phyloP scores from a whole-genome alignment of 2,329 filamentous ascomycete species.

The Fusarium sp. region DNA sequence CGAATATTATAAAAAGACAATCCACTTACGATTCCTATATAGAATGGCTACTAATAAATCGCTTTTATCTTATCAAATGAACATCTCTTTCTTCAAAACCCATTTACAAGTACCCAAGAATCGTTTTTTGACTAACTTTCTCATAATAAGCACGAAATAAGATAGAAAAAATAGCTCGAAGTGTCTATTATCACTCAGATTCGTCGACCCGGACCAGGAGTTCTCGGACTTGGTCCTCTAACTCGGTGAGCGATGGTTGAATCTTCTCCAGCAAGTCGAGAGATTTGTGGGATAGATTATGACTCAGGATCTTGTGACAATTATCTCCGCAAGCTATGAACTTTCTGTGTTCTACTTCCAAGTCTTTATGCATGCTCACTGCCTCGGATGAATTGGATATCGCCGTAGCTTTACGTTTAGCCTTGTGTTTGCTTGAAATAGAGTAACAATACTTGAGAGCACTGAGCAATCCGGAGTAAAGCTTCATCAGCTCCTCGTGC shows the following conservation, averaged over 20 bases:
- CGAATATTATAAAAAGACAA: too few species aligned
- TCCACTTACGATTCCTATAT: fast-evolving
- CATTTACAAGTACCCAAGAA: too few species aligned
- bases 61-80: too few species aligned
- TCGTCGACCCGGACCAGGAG: fast-evolving
- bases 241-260: fast-evolving
- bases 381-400: not conserved
- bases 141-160: not conserved
- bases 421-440: fast-evolving
- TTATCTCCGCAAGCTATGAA: fast-evolving
- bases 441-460: fast-evolving
- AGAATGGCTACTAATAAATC: too few species aligned
- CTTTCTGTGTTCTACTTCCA: fast-evolving
- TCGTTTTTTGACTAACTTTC: too few species aligned
- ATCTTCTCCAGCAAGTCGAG: fast-evolving
- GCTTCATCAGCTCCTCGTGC: fast-evolving
- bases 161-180: fast-evolving
- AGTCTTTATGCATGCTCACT: fast-evolving
- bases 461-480: fast-evolving
- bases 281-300: fast-evolving
- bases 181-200: fast-evolving
- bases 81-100: too few species aligned
- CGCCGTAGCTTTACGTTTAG: fast-evolving
- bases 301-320: fast-evolving
- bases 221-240: fast-evolving